Percentiles rank a stretch among this genome's conserved stretches.
phyloP scores from a whole-genome alignment of 768 basidiomycete genomes.

The Daedaleopsis sinensis region DNA sequence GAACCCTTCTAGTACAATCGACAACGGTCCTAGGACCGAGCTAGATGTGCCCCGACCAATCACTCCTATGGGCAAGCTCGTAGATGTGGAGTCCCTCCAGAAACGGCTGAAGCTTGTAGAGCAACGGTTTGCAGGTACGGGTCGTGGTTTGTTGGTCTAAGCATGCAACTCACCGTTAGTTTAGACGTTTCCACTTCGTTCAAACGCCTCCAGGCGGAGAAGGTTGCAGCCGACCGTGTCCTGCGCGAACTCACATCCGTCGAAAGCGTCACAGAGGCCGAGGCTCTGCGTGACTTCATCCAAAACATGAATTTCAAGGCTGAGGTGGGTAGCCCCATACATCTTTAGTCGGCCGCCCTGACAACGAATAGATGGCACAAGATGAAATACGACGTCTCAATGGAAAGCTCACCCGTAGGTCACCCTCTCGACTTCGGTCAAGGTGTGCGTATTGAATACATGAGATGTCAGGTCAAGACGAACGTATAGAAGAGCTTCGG shows the following conservation, averaged over 20 bases:
- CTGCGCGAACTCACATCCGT: constrained; percentile 74
- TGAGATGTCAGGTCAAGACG: constrained; percentile 69
- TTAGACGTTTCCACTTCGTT: constrained; percentile 80
- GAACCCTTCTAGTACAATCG: background rate
- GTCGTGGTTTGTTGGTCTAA: background rate
- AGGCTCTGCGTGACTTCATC: constrained; percentile 75
- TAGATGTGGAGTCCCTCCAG: constrained; percentile 60
- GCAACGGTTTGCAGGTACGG: constrained; percentile 72
- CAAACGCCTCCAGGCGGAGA: constrained; percentile 75
- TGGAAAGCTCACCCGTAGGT: constrained; percentile 72
- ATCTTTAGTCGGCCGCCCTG: background rate
- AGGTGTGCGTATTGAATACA: background rate
- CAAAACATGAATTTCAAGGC: constrained; percentile 64
- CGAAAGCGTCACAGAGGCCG: constrained; percentile 62
- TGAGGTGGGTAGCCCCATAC: constrained; percentile 53
- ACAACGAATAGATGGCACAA: constrained; percentile 54
- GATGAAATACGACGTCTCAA: constrained; percentile 81
- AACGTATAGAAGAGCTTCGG: constrained; percentile 80
- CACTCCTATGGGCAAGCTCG: constrained; percentile 3
- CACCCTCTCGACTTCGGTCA: background rate
- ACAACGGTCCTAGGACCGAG: background rate
- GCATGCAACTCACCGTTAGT: background rate
- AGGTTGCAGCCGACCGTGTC: constrained; percentile 64
- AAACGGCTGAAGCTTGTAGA: constrained; percentile 71
- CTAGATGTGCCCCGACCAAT: background rate